A percentile compares a stretch with the other conserved stretches of the same genome.
These are phyloP conservation scores for Hirsutella thompsonii DNA, from an alignment of 2,329 filamentous ascomycete species.

Conservation along the genomic window DNA sequence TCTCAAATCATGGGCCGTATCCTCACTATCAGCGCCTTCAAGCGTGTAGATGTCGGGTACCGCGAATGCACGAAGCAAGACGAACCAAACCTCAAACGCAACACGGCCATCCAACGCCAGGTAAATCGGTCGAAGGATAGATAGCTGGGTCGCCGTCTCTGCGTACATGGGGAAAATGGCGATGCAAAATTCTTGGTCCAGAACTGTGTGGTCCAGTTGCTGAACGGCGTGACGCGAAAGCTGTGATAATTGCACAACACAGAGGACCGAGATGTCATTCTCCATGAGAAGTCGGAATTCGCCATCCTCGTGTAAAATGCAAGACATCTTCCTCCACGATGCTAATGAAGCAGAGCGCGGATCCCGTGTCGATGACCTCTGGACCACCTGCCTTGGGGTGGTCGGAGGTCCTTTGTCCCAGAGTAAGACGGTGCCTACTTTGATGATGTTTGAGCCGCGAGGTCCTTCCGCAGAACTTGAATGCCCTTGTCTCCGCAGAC, in stretches of 20 bases:
- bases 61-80: slow-evolving; percentile 79
- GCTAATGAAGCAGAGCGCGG: slow-evolving; percentile 37
- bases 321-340: slow-evolving; percentile 80
- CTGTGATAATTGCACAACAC: slow-evolving; percentile 76
- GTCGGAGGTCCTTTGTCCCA: slow-evolving; percentile 67
- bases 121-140: slow-evolving; percentile 77
- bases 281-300: slow-evolving; percentile 86
- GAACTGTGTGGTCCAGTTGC: slow-evolving; percentile 74
- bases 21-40: slow-evolving; percentile 26
- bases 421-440: slow-evolving; percentile 79
- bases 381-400: slow-evolving; percentile 42
- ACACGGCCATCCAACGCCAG: slow-evolving; percentile 76
- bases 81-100: slow-evolving; percentile 96
- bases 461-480: slow-evolving; percentile 14
- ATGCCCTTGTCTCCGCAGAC: slow-evolving; percentile 28
- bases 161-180: slow-evolving; percentile 93
- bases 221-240: slow-evolving; percentile 85
- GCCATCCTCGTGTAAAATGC: slow-evolving; percentile 87
- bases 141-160: slow-evolving; percentile 56
- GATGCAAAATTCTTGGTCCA: slow-evolving; percentile 89
- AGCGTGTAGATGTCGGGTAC: slow-evolving; percentile 79
- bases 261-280: slow-evolving; percentile 66
- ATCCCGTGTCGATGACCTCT: slow-evolving; percentile 44
- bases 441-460: slow-evolving; percentile 62
- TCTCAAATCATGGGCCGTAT: slow-evolving; percentile 26